Evolutionary conservation across 140 eudicot species (phyloP), one percentile per base, ranked within the genome.

Genomic region (Anethum foeniculum): DNA sequence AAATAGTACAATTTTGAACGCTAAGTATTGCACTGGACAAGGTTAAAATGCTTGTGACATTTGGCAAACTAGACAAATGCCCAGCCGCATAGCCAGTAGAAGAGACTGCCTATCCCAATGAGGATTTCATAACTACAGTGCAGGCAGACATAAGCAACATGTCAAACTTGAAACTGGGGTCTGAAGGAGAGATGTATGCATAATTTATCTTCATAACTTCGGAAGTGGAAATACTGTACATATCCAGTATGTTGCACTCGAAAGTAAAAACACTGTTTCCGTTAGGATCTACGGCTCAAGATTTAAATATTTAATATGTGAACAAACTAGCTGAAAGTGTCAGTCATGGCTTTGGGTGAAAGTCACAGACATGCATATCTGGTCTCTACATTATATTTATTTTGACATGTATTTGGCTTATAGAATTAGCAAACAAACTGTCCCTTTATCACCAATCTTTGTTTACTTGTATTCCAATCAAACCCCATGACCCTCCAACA

Each of bases 381-480:
- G 34, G 54, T 43, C 3, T 74, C 1, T 43, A 4, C 30, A 21
- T 23, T 72, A 8, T 6, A 23, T n/a, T 74, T 9, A 12, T 74
- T 72, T 43, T 43, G 30, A 11, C 27, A 7, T 38, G 54, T 74
- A 74, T 44, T 44, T 74, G 54, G 54, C 78, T 74, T 44, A 8
- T 3, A 74, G 58, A 74, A 46, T n/a, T 74, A 74, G 78, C 78
- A 44, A 39, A 19, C 38, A 74, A 74, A n/a, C 56, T 43, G 78
- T 74, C 78, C 77, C 58, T 74, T 43, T 74, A 44, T 25, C 21
- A 43, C 49, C 47, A 43, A 68, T 28, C 43, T 72, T 36, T 21
- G 49, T 77, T 87, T 71, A 84, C 97, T 85, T 94, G 84, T 88
- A 92, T 94, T 94, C 90, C 83, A 94, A 92, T 89, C 98, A 90